These are phyloP conservation scores for Fallopia convolvulus DNA, from an alignment of 148 eudicot species.

Conservation along the genomic window DNA sequence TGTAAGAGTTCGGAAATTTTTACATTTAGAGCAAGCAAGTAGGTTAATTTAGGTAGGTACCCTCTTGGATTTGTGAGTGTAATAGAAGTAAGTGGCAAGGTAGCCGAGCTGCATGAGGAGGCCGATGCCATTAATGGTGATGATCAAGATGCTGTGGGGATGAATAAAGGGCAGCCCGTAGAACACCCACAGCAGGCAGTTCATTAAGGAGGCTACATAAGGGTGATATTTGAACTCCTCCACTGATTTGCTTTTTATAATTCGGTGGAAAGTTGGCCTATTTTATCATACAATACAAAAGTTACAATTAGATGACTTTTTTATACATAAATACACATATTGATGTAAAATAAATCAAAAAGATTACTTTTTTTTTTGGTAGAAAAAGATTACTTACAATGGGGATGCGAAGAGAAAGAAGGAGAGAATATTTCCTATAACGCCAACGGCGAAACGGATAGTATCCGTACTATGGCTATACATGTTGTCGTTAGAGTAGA, in stretches of 20 bases:
- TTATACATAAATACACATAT: too few species aligned
- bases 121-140: slow-evolving; percentile 59
- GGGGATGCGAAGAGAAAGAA: not conserved
- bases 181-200: slow-evolving; percentile 24
- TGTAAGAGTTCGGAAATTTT: too few species aligned
- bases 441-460: not conserved
- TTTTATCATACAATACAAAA: not conserved
- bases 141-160: slow-evolving; percentile 48
- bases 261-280: not conserved
- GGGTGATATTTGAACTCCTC: slow-evolving; percentile 52
- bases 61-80: slow-evolving; percentile 22
- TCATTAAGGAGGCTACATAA: slow-evolving; percentile 43
- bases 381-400: not conserved
- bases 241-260: slow-evolving; percentile 17
- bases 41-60: too few species aligned
- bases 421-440: not conserved
- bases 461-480: not conserved
- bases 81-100: slow-evolving; percentile 34
- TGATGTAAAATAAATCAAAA: too few species aligned
- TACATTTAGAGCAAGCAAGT: too few species aligned
- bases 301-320: not conserved
- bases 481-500: not conserved
- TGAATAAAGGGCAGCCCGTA: slow-evolving; percentile 38
- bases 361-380: too few species aligned
- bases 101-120: slow-evolving; percentile 29